Evolutionary conservation across 257 asterid genomes (phyloP).

Genomic region (Gentiana straminea): DNA sequence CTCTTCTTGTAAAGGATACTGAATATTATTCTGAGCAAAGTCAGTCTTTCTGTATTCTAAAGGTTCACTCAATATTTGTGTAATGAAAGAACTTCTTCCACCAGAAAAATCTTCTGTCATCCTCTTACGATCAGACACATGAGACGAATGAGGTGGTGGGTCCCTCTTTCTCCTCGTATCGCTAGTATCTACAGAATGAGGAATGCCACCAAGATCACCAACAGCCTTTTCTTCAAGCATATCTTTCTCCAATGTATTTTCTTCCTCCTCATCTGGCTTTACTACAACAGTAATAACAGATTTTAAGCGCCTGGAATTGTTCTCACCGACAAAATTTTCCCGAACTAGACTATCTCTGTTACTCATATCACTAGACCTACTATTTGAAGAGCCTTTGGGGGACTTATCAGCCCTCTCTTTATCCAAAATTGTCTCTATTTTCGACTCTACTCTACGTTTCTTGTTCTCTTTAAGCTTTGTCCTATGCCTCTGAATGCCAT

Average conservation of each 20-base stretch:
- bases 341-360: slow-evolving; percentile 19
- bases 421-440: slow-evolving; percentile 10
- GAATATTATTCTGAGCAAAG: slow-evolving; percentile 11
- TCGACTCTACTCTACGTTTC: slow-evolving; percentile 10
- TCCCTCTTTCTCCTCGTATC: slow-evolving; percentile 31
- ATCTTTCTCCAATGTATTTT: slow-evolving; percentile 30
- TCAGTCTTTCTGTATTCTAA: slow-evolving; percentile 10
- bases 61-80: slow-evolving; percentile 3
- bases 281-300: slow-evolving; percentile 52
- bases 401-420: slow-evolving; percentile 27
- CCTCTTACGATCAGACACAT: slow-evolving; percentile 16
- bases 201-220: slow-evolving; percentile 45
- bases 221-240: slow-evolving; percentile 47
- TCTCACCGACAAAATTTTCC: slow-evolving; percentile 21
- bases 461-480: slow-evolving; percentile 18
- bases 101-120: slow-evolving; percentile 19
- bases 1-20: slow-evolving; percentile 12
- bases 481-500: slow-evolving; percentile 15
- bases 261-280: slow-evolving; percentile 27
- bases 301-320: slow-evolving; percentile 50
- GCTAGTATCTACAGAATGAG: slow-evolving; percentile 43
- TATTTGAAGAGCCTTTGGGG: slow-evolving; percentile 26
- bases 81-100: slow-evolving; percentile 11
- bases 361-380: slow-evolving; percentile 22
- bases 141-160: slow-evolving; percentile 17